Conservation (phyloP, 345 rosid genomes). For the Aethionema arabicum region DNA sequence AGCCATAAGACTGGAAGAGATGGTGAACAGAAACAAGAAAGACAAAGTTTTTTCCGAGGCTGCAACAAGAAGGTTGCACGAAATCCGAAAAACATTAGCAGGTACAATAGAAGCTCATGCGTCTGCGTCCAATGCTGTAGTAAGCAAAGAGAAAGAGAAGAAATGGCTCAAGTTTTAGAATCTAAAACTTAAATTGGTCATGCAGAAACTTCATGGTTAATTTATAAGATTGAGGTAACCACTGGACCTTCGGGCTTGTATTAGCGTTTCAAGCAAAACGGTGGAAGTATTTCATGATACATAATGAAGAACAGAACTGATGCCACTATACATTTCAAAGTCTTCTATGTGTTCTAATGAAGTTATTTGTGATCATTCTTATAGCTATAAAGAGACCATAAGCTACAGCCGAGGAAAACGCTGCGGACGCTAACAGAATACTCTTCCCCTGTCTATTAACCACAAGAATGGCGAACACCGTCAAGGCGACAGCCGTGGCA, state of each 20-base stretch:
- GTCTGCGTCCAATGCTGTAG: constrained; percentile 69
- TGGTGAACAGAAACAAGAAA: constrained; percentile 73
- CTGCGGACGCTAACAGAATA: constrained; percentile 50
- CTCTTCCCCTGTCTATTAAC: constrained; percentile 74
- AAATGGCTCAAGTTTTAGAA: constrained; percentile 87
- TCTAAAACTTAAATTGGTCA: neutral
- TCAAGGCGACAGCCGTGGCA: constrained; percentile 44
- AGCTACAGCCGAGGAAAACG: constrained; percentile 59
- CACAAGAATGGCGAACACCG: constrained; percentile 65
- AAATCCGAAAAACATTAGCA: constrained; percentile 60
- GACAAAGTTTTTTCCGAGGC: constrained; percentile 78
- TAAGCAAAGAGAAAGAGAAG: constrained; percentile 79
- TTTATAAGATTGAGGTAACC: constrained; percentile 14
- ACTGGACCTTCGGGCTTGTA: constrained; percentile 23
- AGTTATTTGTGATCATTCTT: constrained; percentile 78
- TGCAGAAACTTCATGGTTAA: neutral
- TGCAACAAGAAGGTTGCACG: constrained; percentile 67
- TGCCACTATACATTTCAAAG: constrained; percentile 35
- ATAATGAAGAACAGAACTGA: constrained; percentile 11
- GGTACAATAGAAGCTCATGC: constrained; percentile 68
- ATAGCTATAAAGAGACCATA: constrained; percentile 61
- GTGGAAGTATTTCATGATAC: constrained; percentile 9
- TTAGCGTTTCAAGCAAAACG: constrained; percentile 20
- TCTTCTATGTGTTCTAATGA: constrained; percentile 86
- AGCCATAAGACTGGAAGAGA: constrained; percentile 69